A percentile compares a stretch with the other conserved stretches of the same genome.
Evolutionary conservation across 2,329 filamentous ascomycete species (phyloP).

Genomic region (Juglanconis sp.): DNA sequence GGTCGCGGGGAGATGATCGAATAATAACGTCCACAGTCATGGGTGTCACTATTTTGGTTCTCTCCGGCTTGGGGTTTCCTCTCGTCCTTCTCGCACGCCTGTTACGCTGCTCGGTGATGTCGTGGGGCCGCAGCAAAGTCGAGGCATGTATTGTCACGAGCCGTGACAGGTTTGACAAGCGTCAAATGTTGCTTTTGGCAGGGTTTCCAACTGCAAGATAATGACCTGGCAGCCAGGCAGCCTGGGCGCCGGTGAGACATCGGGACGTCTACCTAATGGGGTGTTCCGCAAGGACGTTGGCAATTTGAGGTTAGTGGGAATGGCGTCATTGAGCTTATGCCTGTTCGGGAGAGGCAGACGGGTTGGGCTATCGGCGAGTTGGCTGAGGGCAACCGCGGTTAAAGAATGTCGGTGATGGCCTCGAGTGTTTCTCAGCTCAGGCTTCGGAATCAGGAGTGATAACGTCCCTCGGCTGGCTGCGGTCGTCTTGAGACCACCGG

Average conservation of each 20-base stretch:
- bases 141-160: too few relatives aligned
- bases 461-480: too few relatives aligned
- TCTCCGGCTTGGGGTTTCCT: too few relatives aligned
- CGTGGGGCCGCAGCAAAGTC: not conserved
- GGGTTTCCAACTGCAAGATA: not conserved
- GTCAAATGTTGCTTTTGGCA: not conserved
- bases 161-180: not conserved
- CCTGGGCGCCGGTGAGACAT: not conserved
- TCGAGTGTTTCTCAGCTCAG: not conserved
- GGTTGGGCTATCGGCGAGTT: not conserved
- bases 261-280: conserved; percentile 8
- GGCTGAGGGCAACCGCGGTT: not conserved
- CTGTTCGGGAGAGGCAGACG: not conserved
- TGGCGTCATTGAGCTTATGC: conserved; percentile 14
- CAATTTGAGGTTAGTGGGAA: not conserved
- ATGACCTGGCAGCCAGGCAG: not conserved
- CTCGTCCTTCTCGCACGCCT: not conserved
- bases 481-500: not conserved
- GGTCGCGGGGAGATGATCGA: too few relatives aligned
- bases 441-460: too few relatives aligned
- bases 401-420: not conserved
- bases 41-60: too few relatives aligned
- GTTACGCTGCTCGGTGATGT: not conserved
- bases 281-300: conserved; percentile 1
- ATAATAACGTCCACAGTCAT: too few relatives aligned